Percentiles rank a stretch among this genome's conserved stretches.
Conservation (phyloP, 495 filamentous ascomycete species). For the Cercophora newfieldiana region DNA sequence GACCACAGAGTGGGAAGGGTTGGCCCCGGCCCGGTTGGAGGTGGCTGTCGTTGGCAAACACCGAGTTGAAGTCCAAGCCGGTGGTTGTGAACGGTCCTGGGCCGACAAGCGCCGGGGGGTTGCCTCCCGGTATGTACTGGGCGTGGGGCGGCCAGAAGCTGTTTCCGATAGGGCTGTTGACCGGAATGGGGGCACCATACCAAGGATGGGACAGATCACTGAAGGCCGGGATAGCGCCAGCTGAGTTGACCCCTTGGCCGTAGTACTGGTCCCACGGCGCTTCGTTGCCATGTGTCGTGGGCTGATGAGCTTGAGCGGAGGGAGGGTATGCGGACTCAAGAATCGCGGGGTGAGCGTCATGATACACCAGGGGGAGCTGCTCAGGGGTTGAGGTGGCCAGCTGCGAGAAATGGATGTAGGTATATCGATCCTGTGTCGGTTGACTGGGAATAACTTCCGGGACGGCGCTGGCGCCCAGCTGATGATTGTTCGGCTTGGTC, state of each 20-base stretch:
- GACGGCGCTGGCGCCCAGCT: neutral
- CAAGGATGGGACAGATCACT: neutral
- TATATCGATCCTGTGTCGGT: neutral
- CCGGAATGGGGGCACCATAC: neutral
- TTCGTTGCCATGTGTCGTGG: too few relatives aligned
- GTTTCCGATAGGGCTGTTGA: neutral
- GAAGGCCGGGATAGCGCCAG: neutral
- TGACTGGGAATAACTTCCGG: neutral
- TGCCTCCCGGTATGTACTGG: neutral
- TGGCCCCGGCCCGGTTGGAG: neutral
- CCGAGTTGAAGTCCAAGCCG: neutral
- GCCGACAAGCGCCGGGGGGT: conserved; percentile 3
- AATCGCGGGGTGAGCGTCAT: neutral
- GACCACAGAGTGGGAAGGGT: conserved; percentile 22
- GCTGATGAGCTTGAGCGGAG: too few relatives aligned
- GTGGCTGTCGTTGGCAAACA: neutral
- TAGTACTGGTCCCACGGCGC: too few relatives aligned
- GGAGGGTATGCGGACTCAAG: too few relatives aligned
- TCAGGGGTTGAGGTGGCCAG: neutral
- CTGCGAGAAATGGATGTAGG: neutral
- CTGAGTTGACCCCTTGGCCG: neutral
- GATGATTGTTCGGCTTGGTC: neutral
- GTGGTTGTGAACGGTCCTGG: conserved; percentile 16
- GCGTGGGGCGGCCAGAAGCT: conserved; percentile 11
- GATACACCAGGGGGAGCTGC: neutral